Percentiles rank a stretch among this genome's conserved stretches.
phyloP scores from a whole-genome alignment of 2,329 filamentous ascomycete genomes.

The Colletotrichum falcatum region DNA sequence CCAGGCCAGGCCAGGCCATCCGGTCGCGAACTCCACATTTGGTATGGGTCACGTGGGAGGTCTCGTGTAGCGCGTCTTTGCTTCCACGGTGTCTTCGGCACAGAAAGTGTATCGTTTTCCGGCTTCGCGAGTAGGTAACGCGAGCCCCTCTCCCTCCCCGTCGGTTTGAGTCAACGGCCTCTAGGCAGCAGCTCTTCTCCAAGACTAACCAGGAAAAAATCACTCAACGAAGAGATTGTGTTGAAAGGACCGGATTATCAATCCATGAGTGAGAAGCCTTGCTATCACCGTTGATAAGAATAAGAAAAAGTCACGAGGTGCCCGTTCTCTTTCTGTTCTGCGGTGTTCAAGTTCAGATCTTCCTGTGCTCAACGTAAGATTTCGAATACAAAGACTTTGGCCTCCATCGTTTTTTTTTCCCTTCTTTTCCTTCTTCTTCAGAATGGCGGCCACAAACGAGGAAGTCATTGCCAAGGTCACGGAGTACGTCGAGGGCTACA shows the following conservation, averaged over 20 bases:
- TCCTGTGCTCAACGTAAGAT: background rate
- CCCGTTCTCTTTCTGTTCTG: background rate
- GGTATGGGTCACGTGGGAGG: background rate
- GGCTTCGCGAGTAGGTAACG: background rate
- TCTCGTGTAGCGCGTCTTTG: constrained; percentile 22
- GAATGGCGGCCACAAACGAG: constrained; percentile 45
- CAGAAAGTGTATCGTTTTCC: background rate
- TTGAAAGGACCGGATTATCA: constrained; percentile 16
- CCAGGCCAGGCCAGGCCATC: background rate
- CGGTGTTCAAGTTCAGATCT: background rate
- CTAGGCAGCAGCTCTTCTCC: constrained; percentile 28
- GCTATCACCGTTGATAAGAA: background rate
- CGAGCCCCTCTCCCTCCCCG: background rate
- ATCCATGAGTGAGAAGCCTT: constrained; percentile 17
- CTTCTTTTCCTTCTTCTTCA: background rate
- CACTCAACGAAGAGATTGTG: background rate
- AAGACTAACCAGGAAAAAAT: background rate
- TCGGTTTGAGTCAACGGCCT: constrained; percentile 21
- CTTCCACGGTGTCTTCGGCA: background rate
- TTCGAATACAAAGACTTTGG: too few relatives aligned
- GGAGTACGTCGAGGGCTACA: constrained; percentile 75
- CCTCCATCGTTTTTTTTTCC: background rate
- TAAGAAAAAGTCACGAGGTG: background rate
- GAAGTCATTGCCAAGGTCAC: constrained; percentile 68
- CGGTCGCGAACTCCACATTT: constrained; percentile 9